Evolutionary conservation across 2,329 filamentous ascomycete species (phyloP).

Genomic region (Achaetomium macrosporum): DNA sequence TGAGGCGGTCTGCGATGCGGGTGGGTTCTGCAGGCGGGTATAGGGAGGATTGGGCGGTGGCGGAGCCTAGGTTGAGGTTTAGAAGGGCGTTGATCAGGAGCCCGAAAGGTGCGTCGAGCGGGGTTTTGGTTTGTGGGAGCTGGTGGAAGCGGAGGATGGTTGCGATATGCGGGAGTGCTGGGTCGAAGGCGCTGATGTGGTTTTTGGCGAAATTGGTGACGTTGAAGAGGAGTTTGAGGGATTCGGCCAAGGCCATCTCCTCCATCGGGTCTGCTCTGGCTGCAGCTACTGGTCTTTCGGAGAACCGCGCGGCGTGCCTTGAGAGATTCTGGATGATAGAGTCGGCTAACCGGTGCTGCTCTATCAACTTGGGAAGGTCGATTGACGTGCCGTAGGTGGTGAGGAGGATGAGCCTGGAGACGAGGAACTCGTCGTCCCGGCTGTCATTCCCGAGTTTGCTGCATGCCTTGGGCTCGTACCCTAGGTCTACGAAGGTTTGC

Average conservation of each 20-base stretch:
- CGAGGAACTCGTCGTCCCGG: slow-evolving; percentile 80
- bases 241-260: slow-evolving; percentile 76
- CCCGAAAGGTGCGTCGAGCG: slow-evolving; percentile 66
- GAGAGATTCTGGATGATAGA: slow-evolving; percentile 63
- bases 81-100: slow-evolving; percentile 74
- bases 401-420: slow-evolving; percentile 72
- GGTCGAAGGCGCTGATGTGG: slow-evolving; percentile 55
- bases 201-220: slow-evolving; percentile 68
- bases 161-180: slow-evolving; percentile 63
- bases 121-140: slow-evolving; percentile 44
- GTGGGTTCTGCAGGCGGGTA: slow-evolving; percentile 61
- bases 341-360: slow-evolving; percentile 60
- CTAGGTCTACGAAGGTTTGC: slow-evolving; percentile 67
- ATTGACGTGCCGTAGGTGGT: slow-evolving; percentile 71
- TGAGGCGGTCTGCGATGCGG: slow-evolving; percentile 56
- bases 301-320: slow-evolving; percentile 55
- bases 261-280: slow-evolving; percentile 53
- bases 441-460: slow-evolving; percentile 65
- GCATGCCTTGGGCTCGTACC: slow-evolving; percentile 61
- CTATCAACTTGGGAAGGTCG: slow-evolving; percentile 59
- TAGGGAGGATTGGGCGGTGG: slow-evolving; percentile 48
- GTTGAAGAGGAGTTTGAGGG: slow-evolving; percentile 84
- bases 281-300: slow-evolving; percentile 26
- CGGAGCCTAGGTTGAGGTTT: slow-evolving; percentile 63
- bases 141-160: slow-evolving; percentile 59